Conservation (phyloP, 257 asterid species). For the Solanum chiquidenum region DNA sequence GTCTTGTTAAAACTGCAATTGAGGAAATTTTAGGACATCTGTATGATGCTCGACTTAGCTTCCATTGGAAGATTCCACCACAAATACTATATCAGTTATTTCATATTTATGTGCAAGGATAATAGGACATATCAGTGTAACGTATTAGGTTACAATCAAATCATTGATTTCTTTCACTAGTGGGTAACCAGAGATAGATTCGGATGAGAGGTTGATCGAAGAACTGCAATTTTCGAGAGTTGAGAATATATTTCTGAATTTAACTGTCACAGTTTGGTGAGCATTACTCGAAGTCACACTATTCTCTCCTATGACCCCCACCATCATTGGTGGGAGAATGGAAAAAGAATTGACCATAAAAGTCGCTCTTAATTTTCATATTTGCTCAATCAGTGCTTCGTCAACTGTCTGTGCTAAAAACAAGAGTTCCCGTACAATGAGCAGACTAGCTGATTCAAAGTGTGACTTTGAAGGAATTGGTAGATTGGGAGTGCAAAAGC, state of each 20-base stretch:
- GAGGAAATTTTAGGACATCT: neutral
- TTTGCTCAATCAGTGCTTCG: neutral
- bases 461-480: constrained; percentile 49
- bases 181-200: neutral
- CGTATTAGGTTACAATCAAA: neutral
- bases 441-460: neutral
- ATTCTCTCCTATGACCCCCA: neutral
- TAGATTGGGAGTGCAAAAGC: constrained; percentile 92
- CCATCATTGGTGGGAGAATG: neutral
- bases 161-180: neutral
- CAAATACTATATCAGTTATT: neutral
- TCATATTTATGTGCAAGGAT: neutral
- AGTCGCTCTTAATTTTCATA: neutral
- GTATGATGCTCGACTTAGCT: neutral
- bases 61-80: neutral
- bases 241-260: neutral
- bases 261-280: neutral
- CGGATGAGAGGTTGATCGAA: neutral
- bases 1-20: neutral
- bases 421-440: neutral
- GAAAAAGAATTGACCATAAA: neutral
- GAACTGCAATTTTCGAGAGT: neutral
- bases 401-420: neutral
- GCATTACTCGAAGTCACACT: neutral
- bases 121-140: neutral